Conservation (phyloP, 208 protist genomes). For the Wallacemonas rigidus region DNA sequence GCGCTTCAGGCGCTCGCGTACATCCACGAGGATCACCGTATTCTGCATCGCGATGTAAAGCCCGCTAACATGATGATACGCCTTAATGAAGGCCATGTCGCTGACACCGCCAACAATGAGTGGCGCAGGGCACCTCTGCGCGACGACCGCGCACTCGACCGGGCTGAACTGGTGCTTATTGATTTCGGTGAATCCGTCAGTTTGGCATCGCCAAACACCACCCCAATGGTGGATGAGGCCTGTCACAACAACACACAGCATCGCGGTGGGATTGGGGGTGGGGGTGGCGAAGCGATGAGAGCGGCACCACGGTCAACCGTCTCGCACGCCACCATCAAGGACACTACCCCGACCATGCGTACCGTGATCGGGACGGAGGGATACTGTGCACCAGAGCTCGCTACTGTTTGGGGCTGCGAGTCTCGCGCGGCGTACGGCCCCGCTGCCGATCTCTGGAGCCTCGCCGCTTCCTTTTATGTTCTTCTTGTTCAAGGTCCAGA, state of each 20-base stretch:
- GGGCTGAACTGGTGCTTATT: constrained; percentile 22
- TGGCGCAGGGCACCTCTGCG: neutral
- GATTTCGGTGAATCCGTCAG: constrained; percentile 31
- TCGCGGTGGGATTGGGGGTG: too few relatives aligned
- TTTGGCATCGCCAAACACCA: too few relatives aligned
- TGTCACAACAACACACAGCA: too few relatives aligned
- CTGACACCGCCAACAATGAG: neutral
- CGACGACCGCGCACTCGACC: constrained; percentile 13
- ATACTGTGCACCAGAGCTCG: constrained; percentile 34
- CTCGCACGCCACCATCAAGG: too few relatives aligned
- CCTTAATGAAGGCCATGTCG: neutral
- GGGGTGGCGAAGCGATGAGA: too few relatives aligned
- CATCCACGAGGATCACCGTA: constrained; percentile 26
- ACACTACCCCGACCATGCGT: constrained; percentile 6
- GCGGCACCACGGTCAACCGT: too few relatives aligned
- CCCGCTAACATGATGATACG: constrained; percentile 39
- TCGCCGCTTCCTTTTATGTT: constrained; percentile 35
- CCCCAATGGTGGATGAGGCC: too few relatives aligned
- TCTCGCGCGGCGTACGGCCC: constrained; percentile 24
- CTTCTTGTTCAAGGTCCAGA: constrained; percentile 25
- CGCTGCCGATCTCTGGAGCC: constrained; percentile 36
- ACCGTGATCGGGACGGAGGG: constrained; percentile 29
- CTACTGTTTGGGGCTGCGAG: constrained; percentile 28
- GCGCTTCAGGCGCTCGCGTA: constrained; percentile 27
- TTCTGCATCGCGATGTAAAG: constrained; percentile 49